These are phyloP conservation scores for Boletus huronensis DNA, from an alignment of 768 basidiomycete species.

Conservation along the genomic window DNA sequence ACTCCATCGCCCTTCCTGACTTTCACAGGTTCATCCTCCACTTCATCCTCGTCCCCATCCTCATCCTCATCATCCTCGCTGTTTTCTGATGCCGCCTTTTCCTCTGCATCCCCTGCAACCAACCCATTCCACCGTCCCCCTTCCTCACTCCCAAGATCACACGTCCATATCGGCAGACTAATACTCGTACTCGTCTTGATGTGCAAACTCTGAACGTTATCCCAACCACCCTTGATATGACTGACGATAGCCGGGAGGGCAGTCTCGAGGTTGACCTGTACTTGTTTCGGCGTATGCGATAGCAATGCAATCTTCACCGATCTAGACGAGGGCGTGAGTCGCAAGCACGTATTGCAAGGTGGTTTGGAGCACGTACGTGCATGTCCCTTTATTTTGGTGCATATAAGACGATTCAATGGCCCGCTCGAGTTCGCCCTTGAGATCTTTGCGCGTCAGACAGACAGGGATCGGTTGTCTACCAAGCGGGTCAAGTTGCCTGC, in stretches of 20 bases:
- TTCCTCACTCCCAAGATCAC: constrained; percentile 54
- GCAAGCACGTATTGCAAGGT: background rate
- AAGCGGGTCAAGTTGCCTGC: background rate
- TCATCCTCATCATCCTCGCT: background rate
- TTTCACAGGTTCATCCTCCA: background rate
- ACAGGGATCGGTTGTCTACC: constrained; percentile 93
- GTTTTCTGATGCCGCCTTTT: background rate
- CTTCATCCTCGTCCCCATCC: background rate
- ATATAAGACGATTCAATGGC: constrained; percentile 94
- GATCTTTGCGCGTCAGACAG: constrained; percentile 79
- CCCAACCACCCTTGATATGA: constrained; percentile 78
- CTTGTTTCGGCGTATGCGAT: constrained; percentile 68
- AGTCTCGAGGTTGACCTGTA: constrained; percentile 71
- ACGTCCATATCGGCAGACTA: constrained; percentile 89
- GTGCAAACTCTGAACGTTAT: constrained; percentile 83
- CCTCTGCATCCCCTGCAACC: constrained; percentile 7
- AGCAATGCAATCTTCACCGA: constrained; percentile 81
- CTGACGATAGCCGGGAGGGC: constrained; percentile 74
- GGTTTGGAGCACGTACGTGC: constrained; percentile 58
- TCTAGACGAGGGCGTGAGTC: constrained; percentile 35
- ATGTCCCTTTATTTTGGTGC: constrained; percentile 92
- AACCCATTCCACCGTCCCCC: constrained; percentile 33
- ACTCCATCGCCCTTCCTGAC: constrained; percentile 1
- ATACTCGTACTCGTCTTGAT: constrained; percentile 86
- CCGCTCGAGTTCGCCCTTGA: constrained; percentile 89